These are phyloP conservation scores for Botrytis deweyae DNA, from an alignment of 2,329 filamentous ascomycete genomes.

Conservation along the genomic window DNA sequence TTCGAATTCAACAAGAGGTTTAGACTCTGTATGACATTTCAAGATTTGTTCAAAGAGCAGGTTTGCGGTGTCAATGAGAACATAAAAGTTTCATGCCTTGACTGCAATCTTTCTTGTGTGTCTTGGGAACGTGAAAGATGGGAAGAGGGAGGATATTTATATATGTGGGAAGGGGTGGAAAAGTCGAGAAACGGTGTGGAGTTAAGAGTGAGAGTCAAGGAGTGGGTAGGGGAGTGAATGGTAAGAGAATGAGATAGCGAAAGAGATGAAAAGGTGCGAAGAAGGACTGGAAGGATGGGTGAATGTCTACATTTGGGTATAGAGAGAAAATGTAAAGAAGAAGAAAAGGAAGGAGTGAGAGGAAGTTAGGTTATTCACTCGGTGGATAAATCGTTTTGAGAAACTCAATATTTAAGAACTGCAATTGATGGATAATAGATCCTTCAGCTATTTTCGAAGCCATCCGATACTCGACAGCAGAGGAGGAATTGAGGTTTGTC, in stretches of 20 bases:
- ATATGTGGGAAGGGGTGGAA: too few relatives aligned
- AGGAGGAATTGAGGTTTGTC: not conserved
- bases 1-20: fast-evolving
- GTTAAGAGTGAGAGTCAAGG: not conserved
- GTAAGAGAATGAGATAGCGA: not conserved
- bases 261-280: not conserved
- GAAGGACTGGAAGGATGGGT: not conserved
- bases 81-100: too few relatives aligned
- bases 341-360: not conserved
- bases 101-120: too few relatives aligned
- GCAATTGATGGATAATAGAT: not conserved
- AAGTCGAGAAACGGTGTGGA: too few relatives aligned
- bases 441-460: too few relatives aligned
- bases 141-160: not conserved
- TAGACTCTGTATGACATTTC: not conserved
- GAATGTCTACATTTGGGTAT: not conserved
- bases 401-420: not conserved
- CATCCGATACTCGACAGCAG: too few relatives aligned
- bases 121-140: not conserved
- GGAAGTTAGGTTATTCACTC: not conserved
- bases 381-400: not conserved
- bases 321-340: not conserved
- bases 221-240: not conserved
- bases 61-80: not conserved
- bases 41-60: not conserved